phyloP scores from a whole-genome alignment of 108 stramenopile species.

The Pseudonitzschia multiseries region DNA sequence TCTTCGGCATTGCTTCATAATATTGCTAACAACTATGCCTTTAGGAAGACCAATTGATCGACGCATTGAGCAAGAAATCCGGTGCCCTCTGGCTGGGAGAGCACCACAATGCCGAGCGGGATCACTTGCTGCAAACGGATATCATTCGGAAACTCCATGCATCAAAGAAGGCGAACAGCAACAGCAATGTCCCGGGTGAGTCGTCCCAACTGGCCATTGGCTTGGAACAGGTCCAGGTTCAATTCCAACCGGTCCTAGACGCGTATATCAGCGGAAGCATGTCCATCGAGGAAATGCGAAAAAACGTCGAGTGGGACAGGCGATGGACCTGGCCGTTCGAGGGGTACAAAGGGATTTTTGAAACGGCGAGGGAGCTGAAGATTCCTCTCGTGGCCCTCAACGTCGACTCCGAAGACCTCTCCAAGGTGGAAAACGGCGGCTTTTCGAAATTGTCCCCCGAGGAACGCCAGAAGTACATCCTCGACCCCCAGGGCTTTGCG shows the following conservation, averaged over 20 bases:
- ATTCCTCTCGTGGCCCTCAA: conserved; percentile 67
- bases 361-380: conserved; percentile 37
- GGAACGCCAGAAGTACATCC: conserved; percentile 40
- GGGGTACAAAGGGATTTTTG: conserved; percentile 50
- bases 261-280: conserved; percentile 45
- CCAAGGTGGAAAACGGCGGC: conserved; percentile 54
- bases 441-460: conserved; percentile 40
- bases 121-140: conserved; percentile 53
- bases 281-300: conserved; percentile 34
- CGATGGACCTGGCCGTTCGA: conserved; percentile 72
- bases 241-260: conserved; percentile 65
- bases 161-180: neutral
- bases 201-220: conserved; percentile 57
- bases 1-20: too few species aligned
- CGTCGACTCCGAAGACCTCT: conserved; percentile 66
- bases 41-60: conserved; percentile 4
- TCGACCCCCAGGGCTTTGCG: conserved; percentile 54
- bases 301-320: conserved; percentile 55
- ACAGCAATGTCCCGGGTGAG: neutral
- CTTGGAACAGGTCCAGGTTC: conserved; percentile 60
- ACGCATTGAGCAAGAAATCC: neutral
- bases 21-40: too few species aligned
- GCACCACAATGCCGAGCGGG: conserved; percentile 57
- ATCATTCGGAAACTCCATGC: conserved; percentile 39
- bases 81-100: conserved; percentile 59